phyloP scores from a whole-genome alignment of 2,329 filamentous ascomycete species.

The Cadophora gregata region DNA sequence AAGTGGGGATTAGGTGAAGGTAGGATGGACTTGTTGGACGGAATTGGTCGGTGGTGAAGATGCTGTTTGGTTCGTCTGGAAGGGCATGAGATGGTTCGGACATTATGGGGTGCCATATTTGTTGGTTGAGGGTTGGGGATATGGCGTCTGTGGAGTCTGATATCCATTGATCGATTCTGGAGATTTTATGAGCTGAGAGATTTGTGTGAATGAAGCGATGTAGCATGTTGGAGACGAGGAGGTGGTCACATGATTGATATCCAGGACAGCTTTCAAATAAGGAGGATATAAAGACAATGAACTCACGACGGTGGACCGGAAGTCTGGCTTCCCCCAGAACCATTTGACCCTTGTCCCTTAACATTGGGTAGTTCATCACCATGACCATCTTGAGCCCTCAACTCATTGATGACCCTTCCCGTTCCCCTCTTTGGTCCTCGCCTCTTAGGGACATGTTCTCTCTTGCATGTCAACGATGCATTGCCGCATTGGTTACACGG shows the following conservation, averaged over 20 bases:
- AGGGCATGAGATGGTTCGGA: conserved; percentile 45
- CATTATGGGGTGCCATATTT: conserved; percentile 39
- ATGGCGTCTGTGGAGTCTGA: conserved; percentile 31
- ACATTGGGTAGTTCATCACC: conserved; percentile 45
- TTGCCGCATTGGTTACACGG: conserved; percentile 67
- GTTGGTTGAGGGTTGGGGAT: conserved; percentile 29
- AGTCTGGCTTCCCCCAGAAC: conserved; percentile 33
- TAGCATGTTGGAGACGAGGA: no score
- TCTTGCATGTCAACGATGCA: conserved; percentile 65
- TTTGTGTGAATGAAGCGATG: background rate
- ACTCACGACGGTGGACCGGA: conserved; percentile 38
- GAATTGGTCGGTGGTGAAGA: conserved; percentile 48
- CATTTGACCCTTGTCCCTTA: conserved; percentile 43
- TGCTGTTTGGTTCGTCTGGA: conserved; percentile 48
- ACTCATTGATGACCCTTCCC: conserved; percentile 67
- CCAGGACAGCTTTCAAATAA: background rate
- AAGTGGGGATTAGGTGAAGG: conserved; percentile 57
- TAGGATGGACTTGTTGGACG: conserved; percentile 55
- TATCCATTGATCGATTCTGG: conserved; percentile 40
- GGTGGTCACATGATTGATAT: background rate
- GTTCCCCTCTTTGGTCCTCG: conserved; percentile 67
- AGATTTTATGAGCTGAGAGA: conserved; percentile 5
- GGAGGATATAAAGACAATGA: background rate
- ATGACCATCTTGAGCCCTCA: conserved; percentile 57
- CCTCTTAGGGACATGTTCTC: conserved; percentile 68